These are phyloP conservation scores for Achlya hypogyna DNA, from an alignment of 352 stramenopile species.

Conservation along the genomic window DNA sequence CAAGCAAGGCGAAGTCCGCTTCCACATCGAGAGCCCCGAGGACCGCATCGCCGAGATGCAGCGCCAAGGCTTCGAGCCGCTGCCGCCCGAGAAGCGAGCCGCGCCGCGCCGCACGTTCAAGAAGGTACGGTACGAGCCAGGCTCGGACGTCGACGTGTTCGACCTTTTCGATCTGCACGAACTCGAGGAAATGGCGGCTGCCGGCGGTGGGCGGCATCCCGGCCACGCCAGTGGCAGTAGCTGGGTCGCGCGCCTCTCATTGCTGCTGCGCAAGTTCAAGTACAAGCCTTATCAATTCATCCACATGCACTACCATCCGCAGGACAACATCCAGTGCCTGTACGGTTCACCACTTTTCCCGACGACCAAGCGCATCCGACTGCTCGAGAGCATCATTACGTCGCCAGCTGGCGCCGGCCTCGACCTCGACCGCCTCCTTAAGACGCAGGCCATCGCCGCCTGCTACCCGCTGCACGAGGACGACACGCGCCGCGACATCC, in stretches of 20 bases:
- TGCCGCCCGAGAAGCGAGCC: conserved; percentile 9
- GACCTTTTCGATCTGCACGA: conserved; percentile 14
- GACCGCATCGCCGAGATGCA: conserved; percentile 16
- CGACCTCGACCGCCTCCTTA: conserved; percentile 54
- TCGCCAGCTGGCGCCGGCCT: conserved; percentile 28
- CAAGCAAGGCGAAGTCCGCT: conserved; percentile 21
- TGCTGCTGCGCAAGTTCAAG: conserved; percentile 28
- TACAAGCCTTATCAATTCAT: conserved; percentile 82
- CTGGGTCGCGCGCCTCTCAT: background rate
- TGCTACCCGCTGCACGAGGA: conserved; percentile 72
- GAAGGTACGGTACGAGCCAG: conserved; percentile 11
- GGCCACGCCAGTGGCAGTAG: background rate
- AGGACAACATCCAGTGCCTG: conserved; percentile 53
- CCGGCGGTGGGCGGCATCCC: background rate
- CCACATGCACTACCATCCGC: conserved; percentile 70
- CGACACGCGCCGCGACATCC: conserved; percentile 46
- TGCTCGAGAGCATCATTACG: conserved; percentile 81
- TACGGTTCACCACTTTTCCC: conserved; percentile 63
- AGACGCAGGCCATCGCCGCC: conserved; percentile 59
- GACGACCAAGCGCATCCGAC: conserved; percentile 61
- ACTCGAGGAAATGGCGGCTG: conserved; percentile 13
- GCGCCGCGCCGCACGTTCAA: conserved; percentile 8
- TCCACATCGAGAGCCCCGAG: conserved; percentile 19
- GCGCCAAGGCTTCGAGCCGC: conserved; percentile 9
- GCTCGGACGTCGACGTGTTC: conserved; percentile 15